Base-by-base conservation (phyloP, 176 grass and related monocot genomes). In the Carex scoparia region DNA sequence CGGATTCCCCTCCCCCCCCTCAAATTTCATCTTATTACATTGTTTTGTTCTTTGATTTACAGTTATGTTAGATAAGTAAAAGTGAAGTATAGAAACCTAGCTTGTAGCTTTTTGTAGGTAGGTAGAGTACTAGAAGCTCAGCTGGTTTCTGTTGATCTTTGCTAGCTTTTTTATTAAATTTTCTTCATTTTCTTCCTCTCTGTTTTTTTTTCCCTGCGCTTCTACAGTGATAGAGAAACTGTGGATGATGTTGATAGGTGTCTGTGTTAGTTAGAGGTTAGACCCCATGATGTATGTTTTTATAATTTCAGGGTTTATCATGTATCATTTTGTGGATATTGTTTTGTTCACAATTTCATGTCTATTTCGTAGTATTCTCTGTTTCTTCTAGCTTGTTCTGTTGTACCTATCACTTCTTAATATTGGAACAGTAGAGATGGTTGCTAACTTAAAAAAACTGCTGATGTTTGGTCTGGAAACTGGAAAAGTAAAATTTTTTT, bases 91-190 rank as follows among this genome's bases (percentile, higher is more conserved):
- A 48, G 51, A 80, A 61, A 40, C 38, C 79, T 56, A 89, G 82
- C 83, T 89, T 37, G 87, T 81, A 89, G 87, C 65, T 85, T 86
- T 86, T 85, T 89, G 66, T 73, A 70, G 46, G 68, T 80, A 70
- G 78, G 18, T 80, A 70, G 66, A 16, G n/a, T 44, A 79, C 68
- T n/a, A 15, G 59, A 85, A 89, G 88, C 88, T 89, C 88, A 85
- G 88, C 84, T 89, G 84, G 88, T 85, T 78, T 89, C 77, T 83
- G 78, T 78, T 83, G 32, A 28, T 76, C 18, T 16, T 16, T 42
- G n/a, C 18, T 76, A 76, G 3, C 23, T 9, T 40, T 49, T 85
- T 42, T 59, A 51, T 77, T 61, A n/a, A 32, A 7, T 61, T 62
- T 80, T 14, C 38, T 53, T 57, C 62, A 66, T 73, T 15, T 33